Base-by-base conservation (phyloP, 495 filamentous ascomycete genomes). In the Halenospora varia region DNA sequence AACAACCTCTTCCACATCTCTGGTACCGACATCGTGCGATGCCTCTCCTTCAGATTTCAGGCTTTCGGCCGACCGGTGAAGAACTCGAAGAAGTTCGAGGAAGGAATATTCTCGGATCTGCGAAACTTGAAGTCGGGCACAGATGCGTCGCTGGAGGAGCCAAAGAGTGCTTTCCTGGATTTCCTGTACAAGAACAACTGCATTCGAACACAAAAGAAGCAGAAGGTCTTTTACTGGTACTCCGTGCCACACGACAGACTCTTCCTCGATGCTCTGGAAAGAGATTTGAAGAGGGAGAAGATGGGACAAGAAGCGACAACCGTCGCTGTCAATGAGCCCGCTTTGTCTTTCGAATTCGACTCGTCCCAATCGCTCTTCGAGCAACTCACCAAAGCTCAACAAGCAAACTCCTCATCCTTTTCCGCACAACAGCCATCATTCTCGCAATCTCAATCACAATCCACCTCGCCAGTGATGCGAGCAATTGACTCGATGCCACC, bases 151-250 rank as follows among this genome's bases (percentile, higher is more conserved):
- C 86, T 98, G 39, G 94, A 98, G 75, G 94, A 98, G 73, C 94
- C 94, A 35, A 98, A 98, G 80, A 97, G 93, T 76, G 84, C 89
- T 1, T 98, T 98, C 75, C 82, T 98, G 50, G 94, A 98, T 70
- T 98, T 97, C 74, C 80, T 98, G 49, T 98, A 97, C 80, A 98
- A 98, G 82, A 97, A 98, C 80, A 98, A 98, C 74, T 98, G 94
- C 82, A 98, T 98, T 65, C 84, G 94, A 62, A 98, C 94, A 23
- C 94, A 98, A 73, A 98, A 98, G 84, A 98, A 98, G 82, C 94
- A 98, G 69, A 98, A 98, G 78, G 94, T 98, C 62, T 98, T 98
- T 66, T 98, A 97, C 75, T 98, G 94, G 94, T 98, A 98, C 73
- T 96, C 92, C 75, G 94, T 98, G 53, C 94, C 94, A 6, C 94